Evolutionary conservation across 1,284 basidiomycete genomes (phyloP), one percentile per base, ranked within the genome.

Genomic region (Polyporus tsugae): DNA sequence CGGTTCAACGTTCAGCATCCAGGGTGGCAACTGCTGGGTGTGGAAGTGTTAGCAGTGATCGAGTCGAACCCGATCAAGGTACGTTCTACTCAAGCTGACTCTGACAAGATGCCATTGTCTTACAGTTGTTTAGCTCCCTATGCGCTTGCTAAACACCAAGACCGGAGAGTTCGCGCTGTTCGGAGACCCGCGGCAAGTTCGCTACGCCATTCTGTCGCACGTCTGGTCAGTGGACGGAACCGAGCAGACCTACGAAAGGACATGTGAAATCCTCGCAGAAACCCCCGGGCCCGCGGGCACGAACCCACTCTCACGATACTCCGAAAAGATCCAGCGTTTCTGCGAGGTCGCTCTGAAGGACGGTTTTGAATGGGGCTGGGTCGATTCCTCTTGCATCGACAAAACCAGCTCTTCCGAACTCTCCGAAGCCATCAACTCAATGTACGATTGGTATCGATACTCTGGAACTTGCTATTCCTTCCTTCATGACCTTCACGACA

Each of bases 321-420:
- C 55, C 19, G 35, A 38, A 2, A 66, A 66, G 41, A 55, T 66
- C 36, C 29, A 33, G 39, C 49, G 42, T 6, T 66, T 62, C 41
- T 62, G 65, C 60, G 52, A 66, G 52, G 25, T 59, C 29, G 65
- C 65, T 22, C 39, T 11, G 38, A 17, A 62, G 15, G 60, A 66
- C 29, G 60, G 53, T 9, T 66, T 66, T 33, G 53, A 62, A 11
- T 55, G 53, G 25, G 60, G 25, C n/a, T 66, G 65, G 65, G 53
- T 38, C n/a, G 60, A 58, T 29, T 61, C 59, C 6, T 29, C n/a
- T 22, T 67, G 62, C 60, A 61, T 68, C 7, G 65, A 59, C 33
- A 62, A 64, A 22, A 65, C 33, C 25, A 74, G 44, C 41, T 68
- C 68, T 35, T 70, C 46, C 29, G 63, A 60, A 22, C 59, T 64